Evolutionary conservation across 2,329 filamentous ascomycete species (phyloP).

Genomic region (Beauveria sp.): DNA sequence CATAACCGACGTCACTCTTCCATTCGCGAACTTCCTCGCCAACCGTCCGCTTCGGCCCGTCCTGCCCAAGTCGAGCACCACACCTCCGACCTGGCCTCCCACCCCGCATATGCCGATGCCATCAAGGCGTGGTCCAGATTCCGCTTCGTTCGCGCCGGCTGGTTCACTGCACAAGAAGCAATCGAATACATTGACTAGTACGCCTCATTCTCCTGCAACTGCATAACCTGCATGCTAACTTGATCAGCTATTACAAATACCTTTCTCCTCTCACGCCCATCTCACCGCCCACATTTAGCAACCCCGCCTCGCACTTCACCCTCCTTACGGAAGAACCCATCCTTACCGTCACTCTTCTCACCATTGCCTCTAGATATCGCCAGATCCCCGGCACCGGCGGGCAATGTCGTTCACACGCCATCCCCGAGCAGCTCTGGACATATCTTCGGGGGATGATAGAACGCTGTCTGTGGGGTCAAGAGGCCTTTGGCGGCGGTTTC

Average conservation of each 20-base stretch:
- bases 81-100: constrained; percentile 36
- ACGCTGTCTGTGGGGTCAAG: constrained; percentile 89
- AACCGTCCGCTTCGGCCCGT: constrained; percentile 13
- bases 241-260: constrained; percentile 72
- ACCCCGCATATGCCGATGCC: constrained; percentile 58
- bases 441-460: constrained; percentile 94
- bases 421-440: constrained; percentile 92
- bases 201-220: constrained; percentile 21
- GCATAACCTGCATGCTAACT: neutral
- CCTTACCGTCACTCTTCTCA: constrained; percentile 81
- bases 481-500: constrained; percentile 86
- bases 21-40: constrained; percentile 13
- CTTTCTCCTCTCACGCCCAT: constrained; percentile 90
- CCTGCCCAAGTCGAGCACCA: constrained; percentile 39
- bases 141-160: constrained; percentile 90
- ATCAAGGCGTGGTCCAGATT: constrained; percentile 85
- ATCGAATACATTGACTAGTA: constrained; percentile 92
- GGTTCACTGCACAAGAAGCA: constrained; percentile 90
- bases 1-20: constrained; percentile 8
- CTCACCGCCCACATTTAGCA: constrained; percentile 80
- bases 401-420: constrained; percentile 76
- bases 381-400: constrained; percentile 72
- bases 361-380: constrained; percentile 83
- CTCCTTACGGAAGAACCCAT: constrained; percentile 88
- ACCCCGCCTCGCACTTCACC: constrained; percentile 69